Evolutionary conservation across 345 rosid species (phyloP).

Genomic region (Xanthoceras sorbifolium): DNA sequence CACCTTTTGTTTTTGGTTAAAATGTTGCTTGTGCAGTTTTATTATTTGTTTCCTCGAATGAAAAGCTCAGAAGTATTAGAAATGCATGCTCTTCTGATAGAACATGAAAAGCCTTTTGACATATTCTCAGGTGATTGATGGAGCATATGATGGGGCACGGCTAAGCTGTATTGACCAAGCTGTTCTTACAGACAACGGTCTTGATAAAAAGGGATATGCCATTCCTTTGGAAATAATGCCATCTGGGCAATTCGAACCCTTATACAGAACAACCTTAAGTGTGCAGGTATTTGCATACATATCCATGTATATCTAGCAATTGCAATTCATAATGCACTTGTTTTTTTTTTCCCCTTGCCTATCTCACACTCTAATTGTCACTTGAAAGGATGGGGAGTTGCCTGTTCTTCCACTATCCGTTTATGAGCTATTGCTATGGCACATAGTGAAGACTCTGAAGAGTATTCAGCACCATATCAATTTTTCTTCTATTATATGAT

Average conservation of each 20-base stretch:
- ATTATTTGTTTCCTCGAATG: not conserved
- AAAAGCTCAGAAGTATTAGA: constrained; percentile 9
- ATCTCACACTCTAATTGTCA: constrained; percentile 13
- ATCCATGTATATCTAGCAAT: not conserved
- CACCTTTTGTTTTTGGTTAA: not conserved
- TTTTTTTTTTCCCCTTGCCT: not conserved
- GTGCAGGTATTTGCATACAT: constrained; percentile 55
- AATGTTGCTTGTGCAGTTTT: not conserved
- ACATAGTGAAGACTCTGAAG: constrained; percentile 78
- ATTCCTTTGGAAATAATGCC: constrained; percentile 91
- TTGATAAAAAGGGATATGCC: constrained; percentile 57
- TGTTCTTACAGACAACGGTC: constrained; percentile 57
- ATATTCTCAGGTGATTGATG: constrained; percentile 60
- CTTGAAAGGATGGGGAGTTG: constrained; percentile 76
- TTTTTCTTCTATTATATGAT: constrained; percentile 90
- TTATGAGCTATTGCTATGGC: constrained; percentile 93
- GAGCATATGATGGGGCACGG: constrained; percentile 75
- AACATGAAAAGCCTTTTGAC: not conserved
- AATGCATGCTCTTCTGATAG: not conserved
- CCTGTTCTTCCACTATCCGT: constrained; percentile 89
- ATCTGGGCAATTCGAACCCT: constrained; percentile 91
- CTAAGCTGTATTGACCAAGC: constrained; percentile 72
- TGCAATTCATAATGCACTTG: not conserved
- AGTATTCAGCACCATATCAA: constrained; percentile 86
- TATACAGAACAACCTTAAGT: constrained; percentile 72